Base-by-base conservation (phyloP, 345 rosid species). In the Boechera stricta region DNA sequence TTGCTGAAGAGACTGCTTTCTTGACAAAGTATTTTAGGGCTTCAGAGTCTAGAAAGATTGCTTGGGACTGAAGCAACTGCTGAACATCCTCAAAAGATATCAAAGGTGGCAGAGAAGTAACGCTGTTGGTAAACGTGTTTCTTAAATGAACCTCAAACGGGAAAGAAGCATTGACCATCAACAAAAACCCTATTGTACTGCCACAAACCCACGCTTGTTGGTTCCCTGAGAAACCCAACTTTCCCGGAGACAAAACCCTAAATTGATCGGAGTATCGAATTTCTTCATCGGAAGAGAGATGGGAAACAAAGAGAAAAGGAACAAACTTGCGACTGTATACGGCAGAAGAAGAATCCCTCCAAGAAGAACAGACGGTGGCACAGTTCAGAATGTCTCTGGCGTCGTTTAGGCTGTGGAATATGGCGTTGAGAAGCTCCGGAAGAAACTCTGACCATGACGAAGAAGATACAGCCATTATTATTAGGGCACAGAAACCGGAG, bases 101-200 rank as follows among this genome's bases (percentile, higher is more conserved):
- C 65, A 77, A 63, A 5, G 66, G 76, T 62, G 80, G 80, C 11
- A 77, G 76, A 44, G 66, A 35, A 16, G 48, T 10, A n/a, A 45
- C 66, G 8, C 16, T 55, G 4, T 70, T 26, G 5, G 66, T 63
- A 7, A 62, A 70, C 0, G 71, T 71, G 13, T 76, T 53, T n/a
- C 1, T 58, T 10, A 69, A 61, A 26, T 53, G 35, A 24, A 76
- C 56, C 39, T 69, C 48, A 18, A 59, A 69, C 36, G 69, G 74
- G 56, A 39, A 69, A 69, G 74, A 60, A 69, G 26, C 63, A 69
- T 2, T 61, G 44, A 76, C 56, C 16, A 69, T 69, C n/a, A 76
- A 42, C 57, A 76, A 42, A 8, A 31, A 61, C 36, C 69, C 69
- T 60, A 0, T 16, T 1, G 69, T 77, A 51, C 76, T 10, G 26